phyloP scores from a whole-genome alignment of 805 yeast species.

The Metschnikowia amazonensis region DNA sequence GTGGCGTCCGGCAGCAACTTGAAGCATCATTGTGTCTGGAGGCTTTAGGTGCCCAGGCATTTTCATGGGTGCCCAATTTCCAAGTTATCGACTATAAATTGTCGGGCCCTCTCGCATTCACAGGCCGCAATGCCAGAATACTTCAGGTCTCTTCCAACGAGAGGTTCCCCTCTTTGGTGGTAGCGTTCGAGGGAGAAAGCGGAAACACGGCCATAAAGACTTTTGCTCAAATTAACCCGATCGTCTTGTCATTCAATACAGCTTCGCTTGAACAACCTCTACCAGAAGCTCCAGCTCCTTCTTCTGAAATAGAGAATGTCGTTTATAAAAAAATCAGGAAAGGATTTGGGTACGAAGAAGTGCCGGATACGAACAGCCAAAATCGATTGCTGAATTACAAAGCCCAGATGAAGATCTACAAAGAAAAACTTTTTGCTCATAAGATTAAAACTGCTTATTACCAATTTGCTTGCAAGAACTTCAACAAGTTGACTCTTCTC shows the following conservation, averaged over 20 bases:
- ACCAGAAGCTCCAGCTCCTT: constrained; percentile 8
- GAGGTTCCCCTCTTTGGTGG: constrained; percentile 7
- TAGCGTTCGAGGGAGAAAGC: neutral
- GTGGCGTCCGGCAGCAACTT: constrained; percentile 5
- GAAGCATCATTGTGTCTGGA: constrained; percentile 5
- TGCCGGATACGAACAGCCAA: constrained; percentile 6
- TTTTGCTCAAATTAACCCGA: constrained; percentile 14
- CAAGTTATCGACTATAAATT: neutral
- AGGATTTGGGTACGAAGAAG: constrained; percentile 16
- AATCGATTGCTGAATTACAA: neutral
- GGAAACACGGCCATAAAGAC: constrained; percentile 7
- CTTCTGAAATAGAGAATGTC: neutral
- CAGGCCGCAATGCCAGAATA: constrained; percentile 7
- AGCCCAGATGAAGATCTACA: constrained; percentile 3
- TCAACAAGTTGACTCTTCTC: constrained; percentile 13
- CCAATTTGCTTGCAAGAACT: constrained; percentile 6
- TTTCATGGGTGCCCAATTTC: neutral
- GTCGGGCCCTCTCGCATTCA: constrained; percentile 9
- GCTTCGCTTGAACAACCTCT: neutral
- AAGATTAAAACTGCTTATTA: constrained; percentile 6
- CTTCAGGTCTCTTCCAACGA: constrained; percentile 3
- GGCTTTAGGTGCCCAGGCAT: neutral
- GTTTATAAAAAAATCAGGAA: constrained; percentile 10
- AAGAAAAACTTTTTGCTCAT: constrained; percentile 1
- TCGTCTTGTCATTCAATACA: constrained; percentile 7